Percentiles rank a stretch among this genome's conserved stretches.
phyloP scores from a whole-genome alignment of 352 stramenopile species.

The Phytopythium montanum region DNA sequence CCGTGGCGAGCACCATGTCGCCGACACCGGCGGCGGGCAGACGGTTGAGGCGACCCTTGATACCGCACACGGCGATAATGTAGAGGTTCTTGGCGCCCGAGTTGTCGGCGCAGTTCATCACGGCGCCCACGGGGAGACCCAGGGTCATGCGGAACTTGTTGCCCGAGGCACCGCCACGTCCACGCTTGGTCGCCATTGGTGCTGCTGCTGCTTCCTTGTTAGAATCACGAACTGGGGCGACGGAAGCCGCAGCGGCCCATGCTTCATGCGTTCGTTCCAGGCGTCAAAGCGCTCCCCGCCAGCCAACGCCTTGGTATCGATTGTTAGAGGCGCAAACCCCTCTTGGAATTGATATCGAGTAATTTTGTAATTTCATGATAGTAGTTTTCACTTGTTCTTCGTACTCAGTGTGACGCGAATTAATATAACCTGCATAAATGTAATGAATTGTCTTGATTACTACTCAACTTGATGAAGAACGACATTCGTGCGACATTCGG shows the following conservation, averaged over 20 bases:
- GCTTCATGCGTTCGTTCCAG: conserved; percentile 4
- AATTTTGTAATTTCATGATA: too few species aligned
- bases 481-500: too few species aligned
- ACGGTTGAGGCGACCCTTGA: conserved; percentile 99
- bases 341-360: too few species aligned
- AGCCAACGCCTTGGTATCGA: conserved; percentile 14
- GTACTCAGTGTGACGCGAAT: too few species aligned
- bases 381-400: too few species aligned
- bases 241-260: neutral
- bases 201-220: conserved; percentile 77
- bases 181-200: conserved; percentile 79
- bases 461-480: too few species aligned
- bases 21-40: conserved; percentile 97
- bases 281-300: too few species aligned
- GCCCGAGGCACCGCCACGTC: conserved; percentile 95
- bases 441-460: too few species aligned
- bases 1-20: conserved; percentile 99
- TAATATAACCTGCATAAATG: too few species aligned
- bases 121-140: conserved; percentile 97
- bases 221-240: conserved; percentile 76
- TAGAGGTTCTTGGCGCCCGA: conserved; percentile 99
- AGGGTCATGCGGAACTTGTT: conserved; percentile 99
- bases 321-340: too few species aligned
- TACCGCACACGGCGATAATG: conserved; percentile 99
- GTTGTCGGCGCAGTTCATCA: conserved; percentile 99